Conservation (phyloP, 78 protist genomes). For the Chrysochromulina tobinii region DNA sequence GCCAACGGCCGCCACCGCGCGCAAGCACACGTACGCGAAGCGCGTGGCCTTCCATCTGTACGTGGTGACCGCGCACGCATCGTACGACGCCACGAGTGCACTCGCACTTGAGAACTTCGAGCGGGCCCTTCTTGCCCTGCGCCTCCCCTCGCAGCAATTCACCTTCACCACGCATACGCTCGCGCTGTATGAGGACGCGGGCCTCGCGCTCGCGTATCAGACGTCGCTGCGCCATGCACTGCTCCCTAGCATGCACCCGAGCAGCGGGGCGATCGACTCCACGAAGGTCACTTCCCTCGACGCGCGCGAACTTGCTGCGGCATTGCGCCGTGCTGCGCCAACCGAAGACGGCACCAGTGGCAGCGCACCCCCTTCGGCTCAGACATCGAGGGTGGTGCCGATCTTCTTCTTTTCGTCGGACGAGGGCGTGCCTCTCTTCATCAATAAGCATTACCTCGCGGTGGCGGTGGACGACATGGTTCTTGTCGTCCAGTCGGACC, state of each 20-base stretch:
- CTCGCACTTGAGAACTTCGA: not conserved
- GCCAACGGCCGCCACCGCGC: not conserved
- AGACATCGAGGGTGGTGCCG: not conserved
- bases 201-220: constrained; percentile 14
- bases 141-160: not conserved
- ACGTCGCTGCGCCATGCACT: constrained; percentile 3
- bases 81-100: not conserved
- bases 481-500: constrained; percentile 16
- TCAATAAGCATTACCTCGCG: constrained; percentile 12
- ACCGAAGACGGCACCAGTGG: too few relatives aligned
- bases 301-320: not conserved
- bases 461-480: constrained; percentile 23
- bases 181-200: constrained; percentile 27
- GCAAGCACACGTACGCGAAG: not conserved
- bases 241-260: not conserved
- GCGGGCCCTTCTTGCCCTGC: not conserved
- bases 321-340: not conserved
- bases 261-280: not conserved
- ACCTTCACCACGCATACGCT: not conserved
- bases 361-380: not conserved
- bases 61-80: not conserved
- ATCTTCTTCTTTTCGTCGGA: constrained; percentile 37
- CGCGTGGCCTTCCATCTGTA: not conserved
- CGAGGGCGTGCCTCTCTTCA: constrained; percentile 18
- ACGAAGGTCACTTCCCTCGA: not conserved